Base-by-base conservation (phyloP, 345 rosid species). In the Linum lewisii region DNA sequence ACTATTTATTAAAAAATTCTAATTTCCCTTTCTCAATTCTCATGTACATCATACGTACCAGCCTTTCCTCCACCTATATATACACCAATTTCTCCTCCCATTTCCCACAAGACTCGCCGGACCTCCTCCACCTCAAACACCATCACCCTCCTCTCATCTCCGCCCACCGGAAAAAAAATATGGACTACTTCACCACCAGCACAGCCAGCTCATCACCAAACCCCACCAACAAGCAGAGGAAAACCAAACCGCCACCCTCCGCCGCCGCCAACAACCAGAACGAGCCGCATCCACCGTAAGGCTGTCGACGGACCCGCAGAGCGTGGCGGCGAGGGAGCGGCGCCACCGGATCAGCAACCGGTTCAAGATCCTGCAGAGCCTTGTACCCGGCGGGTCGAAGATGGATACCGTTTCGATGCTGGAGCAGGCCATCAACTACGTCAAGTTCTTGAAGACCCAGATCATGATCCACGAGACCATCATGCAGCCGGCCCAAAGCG, bases 331-430 rank as follows among this genome's bases (percentile, higher is more conserved):
- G 0, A 82, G 97, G 57, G 86, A 87, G 54, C 73, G 95, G 75
- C 70, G 97, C 49, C 97, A 87, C 60, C 72, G 95, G 18, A 90
- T 90, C 65, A 87, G 95, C 51, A 82, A 85, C 68, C 74, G 95
- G 36, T 85, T 90, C 78, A 90, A 87, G 87, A 81, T 79, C 70
- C 64, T 90, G 54, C 94, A 82, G 64, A 87, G 91, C 73, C 65
- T 90, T 73, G 86, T 90, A 65, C 97, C 95, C 8, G 94, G 94
- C 7, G 97, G 91, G 25, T 64, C 81, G 3, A 90, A 87, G 69
- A 82, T 90, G 95, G 97, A 90, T 66, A 90, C 97, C 0, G 95
- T 82, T 29, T 85, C 95, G 26, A 85, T 90, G 95, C 70, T 90
- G 10, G 95, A 90, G 37, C 95, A 85, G 63, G 89, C 95, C 62